Base-by-base conservation (phyloP, 2,329 filamentous ascomycete genomes). In the Chrysoporthe deuterocubensis region DNA sequence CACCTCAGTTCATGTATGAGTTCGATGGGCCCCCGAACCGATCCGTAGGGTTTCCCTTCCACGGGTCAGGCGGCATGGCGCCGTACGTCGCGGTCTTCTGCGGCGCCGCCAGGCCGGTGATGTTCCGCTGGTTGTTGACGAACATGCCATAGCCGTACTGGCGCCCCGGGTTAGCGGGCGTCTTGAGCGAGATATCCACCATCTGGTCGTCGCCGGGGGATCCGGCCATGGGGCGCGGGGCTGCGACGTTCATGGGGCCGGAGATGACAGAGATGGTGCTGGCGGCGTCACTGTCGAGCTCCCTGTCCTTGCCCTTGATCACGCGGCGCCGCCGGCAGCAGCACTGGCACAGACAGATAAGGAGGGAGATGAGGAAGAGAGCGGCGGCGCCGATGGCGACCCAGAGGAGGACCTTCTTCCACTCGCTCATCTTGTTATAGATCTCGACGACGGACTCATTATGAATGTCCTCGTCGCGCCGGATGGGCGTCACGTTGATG, bases 41-140 rank as follows among this genome's bases (percentile, higher is more conserved):
- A 16, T 61, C 59, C 43, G 59, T 26, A 46, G 59, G 59, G 42
- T 54, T 32, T 8, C 21, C 37, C 43, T 61, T 61, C 59, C 59
- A 61, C 3, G 21, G 43, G 16, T 61, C 59, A 14, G 42, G 3
- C 43, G 59, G 59, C 2, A 26, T 26, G n/a, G 43, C 43, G 5
- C 59, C 59, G 18, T 61, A 61, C 7, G 43, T 37, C 16, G 59
- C 59, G 42, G 59, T 61, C 43, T 48, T 44, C 43, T 46, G 59
- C 43, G 42, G 42, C 59, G 59, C 42, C 6, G 59, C 59, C 18
- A 61, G n/a, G 40, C 59, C 59, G 4, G 59, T 61, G 59, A 61
- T 61, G 59, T 61, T 61, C n/a, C 59, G 59, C 59, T 61, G 59
- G 26, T 9, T 61, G 59, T 61, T 61, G 59, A 61, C 59, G 21